Percentiles rank a stretch among this genome's conserved stretches.
Conservation (phyloP, 805 yeast genomes). For the Millerozyma acaciae region DNA sequence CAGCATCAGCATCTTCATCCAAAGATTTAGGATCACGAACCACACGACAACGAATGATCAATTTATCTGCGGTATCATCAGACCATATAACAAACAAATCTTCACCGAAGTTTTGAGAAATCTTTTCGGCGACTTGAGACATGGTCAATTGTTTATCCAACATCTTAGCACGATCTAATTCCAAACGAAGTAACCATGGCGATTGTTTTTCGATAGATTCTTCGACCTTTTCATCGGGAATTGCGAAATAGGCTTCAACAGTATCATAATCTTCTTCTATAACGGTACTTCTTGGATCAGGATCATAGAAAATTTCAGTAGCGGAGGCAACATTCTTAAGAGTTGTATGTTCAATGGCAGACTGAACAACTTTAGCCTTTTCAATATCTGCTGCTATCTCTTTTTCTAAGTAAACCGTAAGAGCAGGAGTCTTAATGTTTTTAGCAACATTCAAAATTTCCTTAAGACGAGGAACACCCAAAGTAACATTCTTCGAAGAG, state of each 20-base stretch:
- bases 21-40: conserved; percentile 91
- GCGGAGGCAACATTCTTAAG: conserved; percentile 94
- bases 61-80: conserved; percentile 96
- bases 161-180: conserved; percentile 98
- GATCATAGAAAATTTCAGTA: conserved; percentile 95
- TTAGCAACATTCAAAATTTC: conserved; percentile 98
- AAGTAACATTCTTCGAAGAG: conserved; percentile 90
- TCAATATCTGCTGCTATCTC: conserved; percentile 86
- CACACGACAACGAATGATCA: conserved; percentile 96
- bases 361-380: conserved; percentile 89
- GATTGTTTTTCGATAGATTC: conserved; percentile 91
- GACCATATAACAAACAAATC: conserved; percentile 98
- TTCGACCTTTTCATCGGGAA: conserved; percentile 97
- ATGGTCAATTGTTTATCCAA: conserved; percentile 95
- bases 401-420: conserved; percentile 85
- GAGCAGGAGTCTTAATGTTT: conserved; percentile 98
- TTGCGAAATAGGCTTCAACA: conserved; percentile 93
- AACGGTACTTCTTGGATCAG: conserved; percentile 96
- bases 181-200: conserved; percentile 96
- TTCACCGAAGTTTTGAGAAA: conserved; percentile 86
- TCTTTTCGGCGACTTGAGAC: conserved; percentile 97
- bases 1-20: conserved; percentile 92
- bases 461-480: conserved; percentile 97
- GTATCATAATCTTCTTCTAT: conserved; percentile 96
- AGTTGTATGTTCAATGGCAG: conserved; percentile 96